phyloP scores from a whole-genome alignment of 2,329 filamentous ascomycete species.

The Metarhizium anisopliae region DNA sequence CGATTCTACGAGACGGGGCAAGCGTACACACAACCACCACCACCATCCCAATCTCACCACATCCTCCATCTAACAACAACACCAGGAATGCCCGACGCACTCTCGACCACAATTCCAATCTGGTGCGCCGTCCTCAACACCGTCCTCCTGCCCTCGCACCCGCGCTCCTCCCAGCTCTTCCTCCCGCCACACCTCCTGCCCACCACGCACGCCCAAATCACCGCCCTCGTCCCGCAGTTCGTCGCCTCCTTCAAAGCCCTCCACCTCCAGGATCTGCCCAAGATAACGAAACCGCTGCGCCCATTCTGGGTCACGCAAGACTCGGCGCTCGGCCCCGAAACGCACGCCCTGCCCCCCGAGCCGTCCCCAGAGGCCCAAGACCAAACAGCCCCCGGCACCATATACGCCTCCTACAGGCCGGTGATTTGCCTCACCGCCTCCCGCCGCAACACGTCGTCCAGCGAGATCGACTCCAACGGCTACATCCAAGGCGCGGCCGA shows the following conservation, averaged over 20 bases:
- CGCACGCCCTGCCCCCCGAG: no score
- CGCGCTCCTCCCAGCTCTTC: slow-evolving; percentile 44
- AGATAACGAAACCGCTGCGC: slow-evolving; percentile 62
- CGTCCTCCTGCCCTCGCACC: slow-evolving; percentile 57
- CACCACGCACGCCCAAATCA: slow-evolving; percentile 68
- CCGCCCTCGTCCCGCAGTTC: slow-evolving; percentile 48
- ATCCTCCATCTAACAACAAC: background rate
- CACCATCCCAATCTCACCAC: background rate
- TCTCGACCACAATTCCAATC: slow-evolving; percentile 87
- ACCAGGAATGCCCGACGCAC: slow-evolving; percentile 79
- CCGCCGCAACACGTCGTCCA: slow-evolving; percentile 51
- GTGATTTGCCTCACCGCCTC: slow-evolving; percentile 84
- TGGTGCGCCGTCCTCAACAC: slow-evolving; percentile 87
- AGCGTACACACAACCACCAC: slow-evolving; percentile 43
- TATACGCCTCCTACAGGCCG: slow-evolving; percentile 55
- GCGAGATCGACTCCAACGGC: slow-evolving; percentile 50
- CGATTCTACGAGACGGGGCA: slow-evolving; percentile 86
- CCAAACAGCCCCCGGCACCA: slow-evolving; percentile 10
- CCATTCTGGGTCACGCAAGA: slow-evolving; percentile 75
- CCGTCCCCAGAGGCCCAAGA: slow-evolving; percentile 5
- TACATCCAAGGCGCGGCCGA: slow-evolving; percentile 95
- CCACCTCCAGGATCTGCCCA: slow-evolving; percentile 43
- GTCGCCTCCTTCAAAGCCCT: slow-evolving; percentile 44
- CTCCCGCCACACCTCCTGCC: slow-evolving; percentile 67
- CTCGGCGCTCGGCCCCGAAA: slow-evolving; percentile 30